Evolutionary conservation across 2,329 filamentous ascomycete species (phyloP).

Genomic region (Didymella pinodella): DNA sequence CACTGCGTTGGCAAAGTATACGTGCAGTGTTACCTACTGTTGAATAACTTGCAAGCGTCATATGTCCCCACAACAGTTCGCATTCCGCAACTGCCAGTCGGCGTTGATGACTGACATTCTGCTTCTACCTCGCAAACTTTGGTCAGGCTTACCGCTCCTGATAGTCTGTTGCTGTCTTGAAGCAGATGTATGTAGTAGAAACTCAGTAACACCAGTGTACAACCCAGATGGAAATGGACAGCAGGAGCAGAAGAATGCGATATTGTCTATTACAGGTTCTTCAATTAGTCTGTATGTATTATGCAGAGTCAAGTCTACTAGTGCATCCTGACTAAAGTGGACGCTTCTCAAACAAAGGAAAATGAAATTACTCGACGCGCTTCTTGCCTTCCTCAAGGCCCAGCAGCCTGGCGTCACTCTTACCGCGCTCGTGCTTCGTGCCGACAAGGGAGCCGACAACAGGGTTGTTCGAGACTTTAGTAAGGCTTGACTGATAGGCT

Average conservation of each 20-base stretch:
- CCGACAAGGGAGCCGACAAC: slow-evolving; percentile 77
- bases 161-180: neutral
- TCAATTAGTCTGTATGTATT: slow-evolving; percentile 6
- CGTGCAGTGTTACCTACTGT: too few relatives aligned
- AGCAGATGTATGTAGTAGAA: neutral
- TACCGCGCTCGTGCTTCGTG: slow-evolving; percentile 76
- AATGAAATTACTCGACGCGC: slow-evolving; percentile 76
- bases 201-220: neutral
- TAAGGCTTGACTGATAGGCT: slow-evolving; percentile 85
- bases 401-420: slow-evolving; percentile 81
- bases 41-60: too few relatives aligned
- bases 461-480: slow-evolving; percentile 81
- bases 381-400: slow-evolving; percentile 98
- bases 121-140: neutral
- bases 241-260: neutral
- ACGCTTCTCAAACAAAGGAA: slow-evolving; percentile 8
- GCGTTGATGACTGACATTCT: neutral
- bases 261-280: slow-evolving; percentile 2
- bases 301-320: slow-evolving; percentile 7
- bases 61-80: too few relatives aligned
- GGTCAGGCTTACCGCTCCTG: neutral
- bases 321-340: neutral
- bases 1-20: neutral
- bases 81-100: neutral
- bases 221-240: neutral